Evolutionary conservation across 2,329 filamentous ascomycete species (phyloP), one percentile per base, ranked within the genome.

Genomic region (Ophiocordyceps camponoti-floridani): DNA sequence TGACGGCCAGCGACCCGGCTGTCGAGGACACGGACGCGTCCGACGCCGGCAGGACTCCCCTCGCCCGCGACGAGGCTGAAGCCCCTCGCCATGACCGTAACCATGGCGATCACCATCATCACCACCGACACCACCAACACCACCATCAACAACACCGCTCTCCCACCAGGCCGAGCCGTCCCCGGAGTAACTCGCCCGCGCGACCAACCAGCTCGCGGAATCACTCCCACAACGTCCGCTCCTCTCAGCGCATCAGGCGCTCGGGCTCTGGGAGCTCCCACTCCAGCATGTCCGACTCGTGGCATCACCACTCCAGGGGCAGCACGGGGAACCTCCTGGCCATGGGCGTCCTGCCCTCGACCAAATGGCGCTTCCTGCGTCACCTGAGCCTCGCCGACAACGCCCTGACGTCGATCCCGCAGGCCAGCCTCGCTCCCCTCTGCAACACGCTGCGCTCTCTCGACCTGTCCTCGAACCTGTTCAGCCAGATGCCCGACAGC

Each of bases 361-460:
- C 82, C 1, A 96, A 96, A 62, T 98, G 91, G 91, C 79, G 89
- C 46, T 94, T 96, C 61, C 65, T 98, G 55, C 82, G 84, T 57
- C 89, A 96, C 63, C 71, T 98, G 40, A 91, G 88, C 58, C 68
- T 98, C 44, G 80, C 89, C 6, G 91, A 96, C 58, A 98, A 96
- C 62, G 81, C 82, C 9, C 70, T 98, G 50, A 94, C 86, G 8
- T 77, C 79, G 5, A 79, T 98, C 50, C 75, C 82, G 38, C 73
- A 79, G 4, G 66, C 77, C 43, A 86, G 88, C 57, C 70, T 98
- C 49, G 70, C 76, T 9, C 89, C 91, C 14, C 71, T 98, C 43
- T 80, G 87, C 38, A 86, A 86, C 55, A 94, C 85, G 0, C 68
- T 98, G 27, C 84, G 89, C 56, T 96, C 91, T 0, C 72, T 98